phyloP scores from a whole-genome alignment of 257 asterid genomes.

The Dorcoceras hygrometricum region DNA sequence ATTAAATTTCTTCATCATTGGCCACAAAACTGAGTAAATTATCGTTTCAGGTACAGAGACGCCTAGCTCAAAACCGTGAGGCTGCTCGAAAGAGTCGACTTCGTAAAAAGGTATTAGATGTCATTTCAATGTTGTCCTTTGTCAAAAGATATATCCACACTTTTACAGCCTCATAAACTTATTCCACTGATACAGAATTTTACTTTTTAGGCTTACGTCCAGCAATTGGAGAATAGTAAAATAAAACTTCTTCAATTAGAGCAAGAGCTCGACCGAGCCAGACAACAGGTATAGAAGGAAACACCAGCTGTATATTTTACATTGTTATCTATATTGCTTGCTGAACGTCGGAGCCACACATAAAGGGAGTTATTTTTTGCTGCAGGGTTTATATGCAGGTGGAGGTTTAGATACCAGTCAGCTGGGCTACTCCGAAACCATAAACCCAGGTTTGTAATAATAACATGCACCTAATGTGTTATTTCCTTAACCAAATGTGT shows the following conservation, averaged over 20 bases:
- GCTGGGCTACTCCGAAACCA: slow-evolving; percentile 51
- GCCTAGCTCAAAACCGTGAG: slow-evolving; percentile 95
- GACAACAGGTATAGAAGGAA: slow-evolving; percentile 55
- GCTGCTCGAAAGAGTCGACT: slow-evolving; percentile 96
- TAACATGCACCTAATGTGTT: background rate
- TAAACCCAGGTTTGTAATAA: slow-evolving; percentile 60
- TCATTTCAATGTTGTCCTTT: background rate
- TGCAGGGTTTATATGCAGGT: slow-evolving; percentile 55
- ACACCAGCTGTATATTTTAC: background rate
- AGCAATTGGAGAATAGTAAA: slow-evolving; percentile 83
- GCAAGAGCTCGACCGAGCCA: slow-evolving; percentile 74
- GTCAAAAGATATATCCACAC: no score
- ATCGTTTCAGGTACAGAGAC: slow-evolving; percentile 60
- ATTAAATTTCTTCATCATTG: background rate
- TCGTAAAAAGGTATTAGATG: slow-evolving; percentile 59
- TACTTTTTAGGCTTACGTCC: slow-evolving; percentile 77
- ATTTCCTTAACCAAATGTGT: background rate
- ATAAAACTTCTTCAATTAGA: slow-evolving; percentile 75
- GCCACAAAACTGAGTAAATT: slow-evolving; percentile 1
- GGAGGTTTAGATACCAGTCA: slow-evolving; percentile 63
- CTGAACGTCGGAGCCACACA: background rate
- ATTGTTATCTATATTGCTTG: slow-evolving; percentile 15
- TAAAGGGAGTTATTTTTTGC: slow-evolving; percentile 23
- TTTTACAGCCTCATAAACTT: no score
- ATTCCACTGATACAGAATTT: background rate